phyloP scores from a whole-genome alignment of 2,329 filamentous ascomycete genomes.

The Ophiostoma australiae region DNA sequence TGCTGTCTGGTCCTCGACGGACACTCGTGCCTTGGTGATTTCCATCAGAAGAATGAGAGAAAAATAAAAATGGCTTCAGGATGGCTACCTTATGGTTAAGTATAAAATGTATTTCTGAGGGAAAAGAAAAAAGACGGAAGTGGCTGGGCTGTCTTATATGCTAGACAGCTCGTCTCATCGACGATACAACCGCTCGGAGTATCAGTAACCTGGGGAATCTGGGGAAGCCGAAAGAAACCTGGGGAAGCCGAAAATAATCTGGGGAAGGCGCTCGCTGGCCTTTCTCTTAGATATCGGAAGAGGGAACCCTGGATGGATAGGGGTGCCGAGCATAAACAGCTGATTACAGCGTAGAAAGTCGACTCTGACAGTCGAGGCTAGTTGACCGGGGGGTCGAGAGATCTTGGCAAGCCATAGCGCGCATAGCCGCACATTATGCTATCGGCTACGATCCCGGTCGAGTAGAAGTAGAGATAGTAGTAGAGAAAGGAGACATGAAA shows the following conservation, averaged over 20 bases:
- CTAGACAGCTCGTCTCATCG: no score
- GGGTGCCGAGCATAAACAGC: background rate
- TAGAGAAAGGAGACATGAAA: background rate
- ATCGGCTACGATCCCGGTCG: background rate
- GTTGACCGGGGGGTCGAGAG: background rate
- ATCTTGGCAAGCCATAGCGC: background rate
- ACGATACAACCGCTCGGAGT: no score
- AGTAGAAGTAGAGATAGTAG: background rate
- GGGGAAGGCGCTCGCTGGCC: no score
- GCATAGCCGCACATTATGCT: background rate
- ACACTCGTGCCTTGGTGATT: background rate
- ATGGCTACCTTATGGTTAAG: no score
- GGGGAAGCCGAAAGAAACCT: no score
- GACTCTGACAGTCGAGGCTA: background rate
- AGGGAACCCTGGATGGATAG: background rate
- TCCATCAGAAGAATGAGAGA: background rate
- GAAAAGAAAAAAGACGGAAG: no score
- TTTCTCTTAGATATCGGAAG: no score
- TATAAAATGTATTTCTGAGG: no score
- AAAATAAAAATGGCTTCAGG: no score
- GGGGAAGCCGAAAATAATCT: no score
- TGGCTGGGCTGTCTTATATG: no score
- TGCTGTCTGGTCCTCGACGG: background rate
- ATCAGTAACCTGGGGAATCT: no score
- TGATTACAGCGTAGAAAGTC: background rate